These are phyloP conservation scores for Xylaria hypoxylon DNA, from an alignment of 2,329 filamentous ascomycete species.

Conservation along the genomic window DNA sequence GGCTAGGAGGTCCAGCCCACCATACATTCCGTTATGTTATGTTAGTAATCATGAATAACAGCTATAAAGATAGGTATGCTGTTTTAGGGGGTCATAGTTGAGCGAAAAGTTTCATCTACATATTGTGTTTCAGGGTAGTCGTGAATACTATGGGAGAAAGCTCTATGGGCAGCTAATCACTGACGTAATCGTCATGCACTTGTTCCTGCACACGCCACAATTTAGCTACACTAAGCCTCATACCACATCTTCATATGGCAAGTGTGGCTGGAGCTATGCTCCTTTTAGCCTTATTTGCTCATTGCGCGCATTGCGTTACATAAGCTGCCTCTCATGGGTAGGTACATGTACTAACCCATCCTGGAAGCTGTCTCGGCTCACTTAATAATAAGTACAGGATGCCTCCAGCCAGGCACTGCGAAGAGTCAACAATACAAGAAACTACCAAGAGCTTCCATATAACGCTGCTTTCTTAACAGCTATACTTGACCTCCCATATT, in stretches of 20 bases:
- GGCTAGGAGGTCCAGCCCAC: constrained; percentile 23
- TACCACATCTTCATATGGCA: background rate
- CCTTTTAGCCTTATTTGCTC: no score
- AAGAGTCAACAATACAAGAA: no score
- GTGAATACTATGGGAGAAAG: background rate
- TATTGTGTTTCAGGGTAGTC: constrained; percentile 1
- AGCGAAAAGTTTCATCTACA: constrained; percentile 4
- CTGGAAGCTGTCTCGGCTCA: no score
- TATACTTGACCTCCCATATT: no score
- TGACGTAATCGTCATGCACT: constrained; percentile 28
- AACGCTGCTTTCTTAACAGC: no score
- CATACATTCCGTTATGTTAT: constrained; percentile 3
- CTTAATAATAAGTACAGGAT: no score
- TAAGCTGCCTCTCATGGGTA: background rate
- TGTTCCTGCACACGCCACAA: constrained; percentile 21
- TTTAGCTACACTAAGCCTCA: background rate
- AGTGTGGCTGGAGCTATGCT: constrained; percentile 6
- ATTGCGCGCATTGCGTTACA: no score
- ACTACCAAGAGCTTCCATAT: no score
- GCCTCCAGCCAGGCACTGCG: no score
- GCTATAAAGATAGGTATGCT: background rate
- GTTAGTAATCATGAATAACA: constrained; percentile 14
- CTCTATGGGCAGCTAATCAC: constrained; percentile 8
- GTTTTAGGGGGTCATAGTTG: constrained; percentile 29
- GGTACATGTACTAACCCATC: no score